Conservation (phyloP, 2,329 filamentous ascomycete species). For the Penicillium sp. region DNA sequence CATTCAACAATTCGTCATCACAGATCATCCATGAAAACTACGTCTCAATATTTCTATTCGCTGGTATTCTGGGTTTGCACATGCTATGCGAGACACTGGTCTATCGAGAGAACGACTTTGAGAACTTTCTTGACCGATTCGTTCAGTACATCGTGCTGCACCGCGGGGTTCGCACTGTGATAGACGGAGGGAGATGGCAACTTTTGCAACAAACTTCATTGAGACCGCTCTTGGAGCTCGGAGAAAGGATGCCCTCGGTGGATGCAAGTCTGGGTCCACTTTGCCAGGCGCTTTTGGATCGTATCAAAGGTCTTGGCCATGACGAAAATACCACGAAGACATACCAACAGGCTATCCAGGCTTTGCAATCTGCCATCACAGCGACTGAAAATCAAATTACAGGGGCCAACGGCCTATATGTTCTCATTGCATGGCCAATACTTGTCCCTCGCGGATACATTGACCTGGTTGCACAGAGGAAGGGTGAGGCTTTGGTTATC, state of each 20-base stretch:
- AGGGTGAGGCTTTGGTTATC: constrained; percentile 38
- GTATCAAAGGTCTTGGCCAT: constrained; percentile 6
- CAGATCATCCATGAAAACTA: constrained; percentile 15
- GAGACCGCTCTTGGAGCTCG: constrained; percentile 5
- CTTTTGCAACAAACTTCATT: constrained; percentile 14
- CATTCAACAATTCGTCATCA: constrained; percentile 10
- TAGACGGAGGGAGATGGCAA: constrained; percentile 9
- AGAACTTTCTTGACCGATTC: constrained; percentile 30
- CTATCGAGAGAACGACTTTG: constrained; percentile 39
- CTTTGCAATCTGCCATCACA: constrained; percentile 9
- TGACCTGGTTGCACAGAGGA: constrained; percentile 27
- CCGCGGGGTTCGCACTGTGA: constrained; percentile 22
- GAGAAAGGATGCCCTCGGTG: neutral
- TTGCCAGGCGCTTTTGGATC: constrained; percentile 6
- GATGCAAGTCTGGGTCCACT: constrained; percentile 1
- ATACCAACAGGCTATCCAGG: constrained; percentile 9
- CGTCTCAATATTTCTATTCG: constrained; percentile 22
- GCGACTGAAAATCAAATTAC: neutral
- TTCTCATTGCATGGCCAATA: constrained; percentile 25
- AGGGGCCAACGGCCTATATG: neutral
- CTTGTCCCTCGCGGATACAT: constrained; percentile 28
- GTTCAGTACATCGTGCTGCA: constrained; percentile 25
- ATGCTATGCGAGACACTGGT: constrained; percentile 49
- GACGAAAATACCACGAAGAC: neutral
- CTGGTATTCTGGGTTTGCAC: constrained; percentile 30